phyloP scores from a whole-genome alignment of 2,329 filamentous ascomycete species.

The Apiospora pterosperma region DNA sequence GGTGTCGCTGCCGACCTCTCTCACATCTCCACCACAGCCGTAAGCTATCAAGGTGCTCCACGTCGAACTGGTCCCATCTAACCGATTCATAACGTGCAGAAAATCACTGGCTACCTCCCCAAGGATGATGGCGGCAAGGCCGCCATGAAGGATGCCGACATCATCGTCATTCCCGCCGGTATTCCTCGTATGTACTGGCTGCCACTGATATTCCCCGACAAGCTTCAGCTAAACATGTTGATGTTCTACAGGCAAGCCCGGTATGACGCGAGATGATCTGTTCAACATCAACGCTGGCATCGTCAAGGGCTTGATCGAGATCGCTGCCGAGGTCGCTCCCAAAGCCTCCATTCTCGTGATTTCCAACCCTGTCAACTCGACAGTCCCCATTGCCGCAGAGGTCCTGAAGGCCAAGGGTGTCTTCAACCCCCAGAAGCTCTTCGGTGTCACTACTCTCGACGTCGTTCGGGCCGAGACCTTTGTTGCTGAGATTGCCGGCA shows the following conservation, averaged over 20 bases:
- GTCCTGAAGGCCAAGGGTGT: slow-evolving; percentile 90
- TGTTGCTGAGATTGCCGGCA: slow-evolving; percentile 78
- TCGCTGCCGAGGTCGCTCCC: slow-evolving; percentile 80
- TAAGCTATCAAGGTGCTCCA: slow-evolving; percentile 32
- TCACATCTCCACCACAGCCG: slow-evolving; percentile 90
- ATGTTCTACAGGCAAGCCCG: slow-evolving; percentile 77
- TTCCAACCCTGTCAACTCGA: slow-evolving; percentile 99
- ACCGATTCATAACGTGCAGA: slow-evolving; percentile 43
- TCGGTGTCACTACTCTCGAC: slow-evolving; percentile 97
- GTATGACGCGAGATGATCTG: slow-evolving; percentile 98
- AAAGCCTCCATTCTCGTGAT: slow-evolving; percentile 96
- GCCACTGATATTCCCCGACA: background rate
- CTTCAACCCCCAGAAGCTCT: slow-evolving; percentile 93
- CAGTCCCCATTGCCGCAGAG: slow-evolving; percentile 95
- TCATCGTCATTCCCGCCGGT: slow-evolving; percentile 95
- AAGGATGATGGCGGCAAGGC: slow-evolving; percentile 80
- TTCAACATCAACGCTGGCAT: slow-evolving; percentile 99
- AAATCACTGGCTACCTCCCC: slow-evolving; percentile 84
- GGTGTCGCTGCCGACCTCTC: slow-evolving; percentile 95
- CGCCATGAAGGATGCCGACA: slow-evolving; percentile 88
- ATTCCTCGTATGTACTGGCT: slow-evolving; percentile 75
- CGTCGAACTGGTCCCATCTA: background rate
- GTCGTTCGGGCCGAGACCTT: slow-evolving; percentile 98
- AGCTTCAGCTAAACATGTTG: background rate
- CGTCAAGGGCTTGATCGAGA: slow-evolving; percentile 88